Evolutionary conservation across 1,284 basidiomycete species (phyloP), one percentile per base, ranked within the genome.

Genomic region (Mrakiaceae sp.): DNA sequence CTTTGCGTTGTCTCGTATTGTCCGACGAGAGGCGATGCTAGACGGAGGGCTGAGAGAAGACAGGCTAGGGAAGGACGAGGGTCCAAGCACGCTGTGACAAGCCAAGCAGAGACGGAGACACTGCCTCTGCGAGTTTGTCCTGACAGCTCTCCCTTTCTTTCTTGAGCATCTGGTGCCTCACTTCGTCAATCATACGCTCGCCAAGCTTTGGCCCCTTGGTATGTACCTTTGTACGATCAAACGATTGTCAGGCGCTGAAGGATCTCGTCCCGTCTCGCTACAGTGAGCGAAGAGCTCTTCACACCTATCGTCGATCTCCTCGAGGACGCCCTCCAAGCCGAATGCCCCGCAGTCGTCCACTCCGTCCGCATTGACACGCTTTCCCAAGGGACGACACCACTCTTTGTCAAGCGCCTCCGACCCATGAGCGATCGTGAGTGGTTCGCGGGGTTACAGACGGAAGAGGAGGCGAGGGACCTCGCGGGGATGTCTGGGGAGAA

Each of bases 251-350:
- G 27, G 27, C 27, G 27, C 27, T 27, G 27, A 27, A 27, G 27
- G 27, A 27, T 27, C 27, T 27, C 27, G 27, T 27, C 27, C 27
- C 27, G 27, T 27, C 27, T 27, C 27, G 27, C 27, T 27, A 27
- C 27, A 27, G 27, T 65, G 42, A 61, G 58, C 62, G 65, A 50
- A 11, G 74, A 76, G 63, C 69, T 76, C n/a, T 70, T 78, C n/a
- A 71, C 72, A 4, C 76, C 76, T 2, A 75, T 77, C 58, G 71
- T 78, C 44, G 77, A 78, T 66, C 69, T 78, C 2, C 68, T 78
- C 48, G 76, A 77, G 63, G 76, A 77, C 61, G 75, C 76, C 1
- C 69, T 77, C 6, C 46, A 51, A 27, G 42, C 51, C 43, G 64
- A 66, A 49, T 52, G 48, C 46, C 64, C 64, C 5, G 56, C 60